Evolutionary conservation across 805 yeast species (phyloP).

Genomic region (Ogataea corticis): DNA sequence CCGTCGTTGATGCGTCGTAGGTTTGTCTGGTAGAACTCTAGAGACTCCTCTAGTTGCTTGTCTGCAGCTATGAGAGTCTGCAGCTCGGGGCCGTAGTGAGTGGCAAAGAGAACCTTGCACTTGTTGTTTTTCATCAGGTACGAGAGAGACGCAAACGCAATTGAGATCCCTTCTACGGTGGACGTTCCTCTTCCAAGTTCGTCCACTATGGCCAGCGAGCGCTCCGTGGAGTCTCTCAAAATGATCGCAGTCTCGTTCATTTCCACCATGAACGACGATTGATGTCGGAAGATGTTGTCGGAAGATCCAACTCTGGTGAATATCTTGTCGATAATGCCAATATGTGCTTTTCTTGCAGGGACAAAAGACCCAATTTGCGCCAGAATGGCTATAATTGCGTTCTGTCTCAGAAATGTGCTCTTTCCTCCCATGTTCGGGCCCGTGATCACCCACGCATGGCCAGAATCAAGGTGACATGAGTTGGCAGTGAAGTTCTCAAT

Average conservation of each 20-base stretch:
- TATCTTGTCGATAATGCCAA: constrained; percentile 76
- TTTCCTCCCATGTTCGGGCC: constrained; percentile 94
- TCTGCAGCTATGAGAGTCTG: constrained; percentile 38
- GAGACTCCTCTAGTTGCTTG: constrained; percentile 26
- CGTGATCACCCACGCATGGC: constrained; percentile 60
- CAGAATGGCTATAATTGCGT: constrained; percentile 66
- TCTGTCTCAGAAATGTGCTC: constrained; percentile 72
- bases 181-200: constrained; percentile 93
- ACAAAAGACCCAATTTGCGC: constrained; percentile 76
- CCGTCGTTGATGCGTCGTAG: constrained; percentile 19
- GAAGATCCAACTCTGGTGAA: constrained; percentile 84
- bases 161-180: constrained; percentile 78
- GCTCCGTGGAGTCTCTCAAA: constrained; percentile 59
- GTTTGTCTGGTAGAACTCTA: constrained; percentile 30
- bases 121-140: constrained; percentile 53
- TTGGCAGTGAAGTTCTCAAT: constrained; percentile 49
- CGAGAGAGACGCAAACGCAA: constrained; percentile 74
- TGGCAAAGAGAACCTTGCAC: constrained; percentile 83
- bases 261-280: constrained; percentile 92
- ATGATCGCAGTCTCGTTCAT: constrained; percentile 83
- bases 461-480: constrained; percentile 36
- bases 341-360: constrained; percentile 61
- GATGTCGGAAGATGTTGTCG: constrained; percentile 74
- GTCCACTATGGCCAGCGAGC: constrained; percentile 77
- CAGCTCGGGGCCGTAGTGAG: constrained; percentile 72